Base-by-base conservation (phyloP, 2,329 filamentous ascomycete species). In the Aciculosporium take region DNA sequence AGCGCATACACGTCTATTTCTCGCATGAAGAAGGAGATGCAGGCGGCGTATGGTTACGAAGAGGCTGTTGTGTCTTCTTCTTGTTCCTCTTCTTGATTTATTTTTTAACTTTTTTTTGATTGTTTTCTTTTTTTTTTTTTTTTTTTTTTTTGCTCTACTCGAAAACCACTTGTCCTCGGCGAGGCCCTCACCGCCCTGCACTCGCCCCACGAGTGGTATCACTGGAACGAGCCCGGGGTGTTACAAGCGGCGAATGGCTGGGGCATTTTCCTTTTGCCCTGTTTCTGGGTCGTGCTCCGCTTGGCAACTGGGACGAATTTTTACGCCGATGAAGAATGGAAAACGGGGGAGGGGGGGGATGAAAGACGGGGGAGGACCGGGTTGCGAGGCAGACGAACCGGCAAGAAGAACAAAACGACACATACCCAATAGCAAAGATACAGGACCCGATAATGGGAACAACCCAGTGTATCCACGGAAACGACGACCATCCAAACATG, bases 401-500 rank as follows among this genome's bases (percentile, higher is more conserved):
- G 9, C 4, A 24, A 7, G 17, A 27, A 15, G 12, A 37, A 30
- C 17, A 32, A 10, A 9, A 21, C 21, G 23, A 34, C 6, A 69
- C 77, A 67, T 66, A 82, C 76, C 74, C 83, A 56, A 70, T 65
- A 43, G 79, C 82, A 62, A 87, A 88, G 34, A 88, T 65, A 32
- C 59, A 69, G 23, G 77, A 81, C 17, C 79, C 83, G 60, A 88
- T 79, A 49, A 86, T 79, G 21, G 82, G 80, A 35, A 79, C 70
- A 46, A 84, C 81, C 79, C 79, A 89, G 60, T 85, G 81, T 37
- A 94, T 73, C 50, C 61, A 71, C 2, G 78, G 60, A 57, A 79
- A 88, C 12, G 82, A 81, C 4, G 84, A 87, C 83, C 86, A 94
- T 7, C 77, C 86, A 61, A 94, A 94, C 63, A 84, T 82, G 59